Evolutionary conservation across 2,329 filamentous ascomycete genomes (phyloP).

Genomic region (Didymella segeticola): DNA sequence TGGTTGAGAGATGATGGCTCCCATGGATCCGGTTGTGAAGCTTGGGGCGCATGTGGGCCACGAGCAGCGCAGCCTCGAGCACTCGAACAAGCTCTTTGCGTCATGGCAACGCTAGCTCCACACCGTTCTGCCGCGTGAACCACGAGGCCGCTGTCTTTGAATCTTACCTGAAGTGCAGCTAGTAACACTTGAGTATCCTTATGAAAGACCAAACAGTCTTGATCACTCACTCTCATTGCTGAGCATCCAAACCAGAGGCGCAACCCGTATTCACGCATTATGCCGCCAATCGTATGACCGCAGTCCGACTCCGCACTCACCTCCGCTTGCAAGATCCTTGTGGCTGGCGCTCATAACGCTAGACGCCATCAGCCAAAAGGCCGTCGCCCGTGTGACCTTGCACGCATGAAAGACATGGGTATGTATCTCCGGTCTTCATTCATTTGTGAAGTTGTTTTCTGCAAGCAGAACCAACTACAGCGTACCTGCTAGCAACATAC

Average conservation of each 20-base stretch:
- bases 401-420: conserved; percentile 5
- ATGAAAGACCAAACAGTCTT: too few relatives aligned
- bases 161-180: neutral
- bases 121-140: conserved; percentile 6
- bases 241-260: neutral
- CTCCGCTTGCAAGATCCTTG: conserved; percentile 14
- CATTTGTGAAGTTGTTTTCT: too few relatives aligned
- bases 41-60: neutral
- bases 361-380: conserved; percentile 10
- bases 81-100: conserved; percentile 7
- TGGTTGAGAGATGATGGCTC: conserved; percentile 21
- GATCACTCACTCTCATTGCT: too few relatives aligned
- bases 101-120: conserved; percentile 7
- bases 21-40: conserved; percentile 1
- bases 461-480: too few relatives aligned
- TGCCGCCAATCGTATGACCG: conserved; percentile 17
- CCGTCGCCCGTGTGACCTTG: conserved; percentile 8
- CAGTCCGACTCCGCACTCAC: conserved; percentile 15
- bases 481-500: neutral
- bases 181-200: neutral
- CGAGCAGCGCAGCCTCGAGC: conserved; percentile 5
- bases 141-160: conserved; percentile 1
- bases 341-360: conserved; percentile 12
- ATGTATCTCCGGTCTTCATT: neutral
- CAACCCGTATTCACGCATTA: neutral